Percentiles rank a stretch among this genome's conserved stretches.
phyloP scores from a whole-genome alignment of 2,329 filamentous ascomycete species.

The Sporothrix pseudoabietina region DNA sequence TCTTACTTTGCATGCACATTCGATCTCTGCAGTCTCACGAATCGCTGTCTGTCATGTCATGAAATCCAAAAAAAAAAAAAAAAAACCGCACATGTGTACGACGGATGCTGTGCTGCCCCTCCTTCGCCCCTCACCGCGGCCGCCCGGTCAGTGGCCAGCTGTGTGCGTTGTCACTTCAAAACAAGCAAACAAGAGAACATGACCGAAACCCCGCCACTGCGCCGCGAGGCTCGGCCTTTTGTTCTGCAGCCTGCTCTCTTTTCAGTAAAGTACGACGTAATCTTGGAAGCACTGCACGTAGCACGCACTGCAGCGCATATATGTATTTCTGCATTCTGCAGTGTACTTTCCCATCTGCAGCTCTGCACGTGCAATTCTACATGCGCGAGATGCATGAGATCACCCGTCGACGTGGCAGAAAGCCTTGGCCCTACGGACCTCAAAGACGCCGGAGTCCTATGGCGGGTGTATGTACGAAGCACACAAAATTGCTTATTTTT shows the following conservation, averaged over 20 bases:
- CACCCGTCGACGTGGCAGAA: conserved; percentile 6
- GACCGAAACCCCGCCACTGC: conserved; percentile 14
- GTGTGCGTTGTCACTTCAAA: not conserved
- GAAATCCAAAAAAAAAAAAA: too few relatives aligned
- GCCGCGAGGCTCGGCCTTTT: conserved; percentile 21
- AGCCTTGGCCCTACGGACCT: not conserved
- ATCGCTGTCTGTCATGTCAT: not conserved
- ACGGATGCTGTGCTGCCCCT: not conserved
- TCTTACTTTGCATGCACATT: not conserved
- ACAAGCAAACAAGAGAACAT: not conserved
- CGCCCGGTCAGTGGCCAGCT: not conserved
- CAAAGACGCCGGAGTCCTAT: not conserved
- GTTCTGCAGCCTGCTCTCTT: not conserved
- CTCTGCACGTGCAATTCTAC: not conserved
- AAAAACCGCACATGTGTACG: not conserved
- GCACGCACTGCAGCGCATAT: not conserved
- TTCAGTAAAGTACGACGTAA: too few relatives aligned
- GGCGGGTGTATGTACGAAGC: not conserved
- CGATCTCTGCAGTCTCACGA: not conserved
- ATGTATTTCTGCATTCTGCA: not conserved
- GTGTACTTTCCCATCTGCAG: not conserved
- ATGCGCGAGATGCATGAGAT: conserved; percentile 17
- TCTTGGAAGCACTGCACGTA: not conserved
- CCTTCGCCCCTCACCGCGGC: not conserved
- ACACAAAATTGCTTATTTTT: not conserved